These are phyloP conservation scores for Pleurotus tuber-regium DNA, from an alignment of 768 basidiomycete genomes.

Conservation along the genomic window DNA sequence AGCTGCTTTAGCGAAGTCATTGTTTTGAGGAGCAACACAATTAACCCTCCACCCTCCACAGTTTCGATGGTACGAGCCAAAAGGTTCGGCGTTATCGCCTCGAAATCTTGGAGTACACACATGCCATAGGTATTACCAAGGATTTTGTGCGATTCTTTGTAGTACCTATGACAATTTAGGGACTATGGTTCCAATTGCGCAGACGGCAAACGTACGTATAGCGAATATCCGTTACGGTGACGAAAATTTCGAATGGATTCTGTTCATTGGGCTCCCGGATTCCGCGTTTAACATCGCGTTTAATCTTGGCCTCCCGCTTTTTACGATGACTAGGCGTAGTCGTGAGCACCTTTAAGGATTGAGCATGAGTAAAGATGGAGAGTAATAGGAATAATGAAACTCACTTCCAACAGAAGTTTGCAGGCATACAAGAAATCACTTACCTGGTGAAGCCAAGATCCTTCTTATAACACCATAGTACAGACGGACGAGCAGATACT, in stretches of 20 bases:
- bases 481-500: constrained; percentile 85
- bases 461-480: constrained; percentile 99
- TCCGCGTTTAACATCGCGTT: constrained; percentile 92
- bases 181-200: not conserved
- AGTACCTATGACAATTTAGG: constrained; percentile 55
- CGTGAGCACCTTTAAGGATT: constrained; percentile 2
- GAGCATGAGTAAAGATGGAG: not conserved
- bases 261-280: constrained; percentile 93
- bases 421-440: constrained; percentile 19
- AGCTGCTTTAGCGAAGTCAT: constrained; percentile 92
- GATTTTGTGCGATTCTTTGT: constrained; percentile 96
- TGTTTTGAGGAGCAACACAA: constrained; percentile 89
- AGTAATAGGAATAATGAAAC: not conserved
- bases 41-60: constrained; percentile 90
- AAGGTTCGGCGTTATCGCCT: constrained; percentile 96
- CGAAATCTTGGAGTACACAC: constrained; percentile 96
- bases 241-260: constrained; percentile 97
- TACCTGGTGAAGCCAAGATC: constrained; percentile 94
- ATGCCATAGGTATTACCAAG: constrained; percentile 98
- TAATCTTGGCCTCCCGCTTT: constrained; percentile 95
- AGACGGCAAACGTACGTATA: constrained; percentile 73
- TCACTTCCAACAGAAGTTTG: not conserved
- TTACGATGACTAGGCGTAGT: constrained; percentile 73
- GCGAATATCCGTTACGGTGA: constrained; percentile 97
- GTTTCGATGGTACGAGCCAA: constrained; percentile 97